Percentiles rank a stretch among this genome's conserved stretches.
These are phyloP conservation scores for Phytopythium litorale DNA, from an alignment of 352 stramenopile species.

Conservation along the genomic window DNA sequence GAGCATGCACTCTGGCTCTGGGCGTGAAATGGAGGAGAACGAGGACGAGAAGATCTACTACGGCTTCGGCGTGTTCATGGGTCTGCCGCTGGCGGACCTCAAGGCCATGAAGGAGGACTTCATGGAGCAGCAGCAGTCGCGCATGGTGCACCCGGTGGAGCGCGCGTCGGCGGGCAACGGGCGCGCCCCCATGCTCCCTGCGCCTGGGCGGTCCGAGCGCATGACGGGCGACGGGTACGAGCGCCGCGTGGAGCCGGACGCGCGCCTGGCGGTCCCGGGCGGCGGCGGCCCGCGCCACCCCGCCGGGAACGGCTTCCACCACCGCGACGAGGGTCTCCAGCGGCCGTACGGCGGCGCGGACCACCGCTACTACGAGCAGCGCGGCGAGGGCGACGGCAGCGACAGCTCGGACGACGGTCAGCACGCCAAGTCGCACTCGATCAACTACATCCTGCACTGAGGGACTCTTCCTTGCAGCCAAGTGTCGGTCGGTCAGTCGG, in stretches of 20 bases:
- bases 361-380: slow-evolving; percentile 10
- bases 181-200: slow-evolving; percentile 5
- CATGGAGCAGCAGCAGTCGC: slow-evolving; percentile 51
- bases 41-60: slow-evolving; percentile 88
- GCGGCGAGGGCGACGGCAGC: slow-evolving; percentile 37
- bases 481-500: not conserved
- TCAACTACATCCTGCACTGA: slow-evolving; percentile 83
- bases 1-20: slow-evolving; percentile 11
- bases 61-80: slow-evolving; percentile 88
- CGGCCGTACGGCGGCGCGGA: slow-evolving; percentile 10
- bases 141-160: slow-evolving; percentile 1
- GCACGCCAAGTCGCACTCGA: slow-evolving; percentile 72
- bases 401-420: slow-evolving; percentile 53
- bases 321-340: slow-evolving; percentile 9
- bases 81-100: slow-evolving; percentile 73
- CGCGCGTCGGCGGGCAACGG: not conserved
- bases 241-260: slow-evolving; percentile 14
- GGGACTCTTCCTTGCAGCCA: too few relatives aligned
- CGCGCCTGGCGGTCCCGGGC: slow-evolving; percentile 7
- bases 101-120: slow-evolving; percentile 84
- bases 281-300: not conserved
- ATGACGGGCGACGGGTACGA: slow-evolving; percentile 11
- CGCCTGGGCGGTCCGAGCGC: slow-evolving; percentile 11
- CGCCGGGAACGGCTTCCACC: slow-evolving; percentile 1
- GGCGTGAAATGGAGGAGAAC: slow-evolving; percentile 40